These are phyloP conservation scores for Magnolia officinalis DNA, from an alignment of 164 flowering plant genomes.

Conservation along the genomic window DNA sequence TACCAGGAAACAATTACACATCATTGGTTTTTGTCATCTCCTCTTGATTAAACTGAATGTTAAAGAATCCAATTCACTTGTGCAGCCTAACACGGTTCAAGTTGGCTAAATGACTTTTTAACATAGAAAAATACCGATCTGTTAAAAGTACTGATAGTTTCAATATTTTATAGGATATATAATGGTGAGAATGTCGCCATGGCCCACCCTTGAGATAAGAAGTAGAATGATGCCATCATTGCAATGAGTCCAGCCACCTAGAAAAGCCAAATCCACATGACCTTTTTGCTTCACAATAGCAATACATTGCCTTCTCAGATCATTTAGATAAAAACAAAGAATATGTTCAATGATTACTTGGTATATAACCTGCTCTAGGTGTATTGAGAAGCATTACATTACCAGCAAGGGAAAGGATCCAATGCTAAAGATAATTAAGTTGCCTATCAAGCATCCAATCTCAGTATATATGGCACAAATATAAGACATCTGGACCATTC, in stretches of 20 bases:
- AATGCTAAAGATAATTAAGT: not conserved
- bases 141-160: not conserved
- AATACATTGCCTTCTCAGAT: not conserved
- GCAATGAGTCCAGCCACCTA: conserved; percentile 92
- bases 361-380: not conserved
- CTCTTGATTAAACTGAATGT: not conserved
- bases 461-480: not conserved
- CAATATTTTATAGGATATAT: conserved; percentile 64
- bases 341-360: not conserved
- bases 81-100: not conserved
- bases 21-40: not conserved
- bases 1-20: not conserved
- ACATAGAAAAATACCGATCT: not conserved
- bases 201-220: conserved; percentile 92
- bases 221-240: conserved; percentile 80
- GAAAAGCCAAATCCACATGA: conserved; percentile 4
- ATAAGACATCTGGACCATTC: too few species aligned
- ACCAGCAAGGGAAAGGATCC: not conserved
- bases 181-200: conserved; percentile 70
- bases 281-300: not conserved
- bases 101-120: not conserved
- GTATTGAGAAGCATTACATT: not conserved
- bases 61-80: not conserved
- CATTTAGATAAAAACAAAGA: not conserved
- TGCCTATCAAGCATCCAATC: not conserved